phyloP scores from a whole-genome alignment of 768 basidiomycete genomes.

The Pleurotus cornucopiae region DNA sequence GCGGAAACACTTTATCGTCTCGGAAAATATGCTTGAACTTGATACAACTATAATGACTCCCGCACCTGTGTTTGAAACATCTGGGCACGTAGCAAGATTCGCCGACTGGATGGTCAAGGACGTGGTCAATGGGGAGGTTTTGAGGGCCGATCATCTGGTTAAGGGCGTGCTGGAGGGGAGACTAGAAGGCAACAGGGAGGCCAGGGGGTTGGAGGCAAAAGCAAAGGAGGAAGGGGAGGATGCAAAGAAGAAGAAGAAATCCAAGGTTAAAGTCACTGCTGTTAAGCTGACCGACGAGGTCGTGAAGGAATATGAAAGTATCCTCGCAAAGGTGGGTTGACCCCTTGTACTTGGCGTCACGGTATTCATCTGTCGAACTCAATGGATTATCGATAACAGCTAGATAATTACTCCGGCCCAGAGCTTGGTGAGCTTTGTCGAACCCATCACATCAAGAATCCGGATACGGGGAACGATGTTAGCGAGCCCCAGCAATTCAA shows the following conservation, averaged over 20 bases:
- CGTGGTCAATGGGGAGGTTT: conserved; percentile 88
- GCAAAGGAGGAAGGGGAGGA: conserved; percentile 46
- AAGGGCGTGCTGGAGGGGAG: conserved; percentile 89
- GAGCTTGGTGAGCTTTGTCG: conserved; percentile 85
- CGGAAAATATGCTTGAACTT: conserved; percentile 97
- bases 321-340: conserved; percentile 79
- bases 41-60: conserved; percentile 99
- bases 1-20: conserved; percentile 97
- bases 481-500: conserved; percentile 95
- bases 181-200: conserved; percentile 87
- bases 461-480: conserved; percentile 90
- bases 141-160: conserved; percentile 95
- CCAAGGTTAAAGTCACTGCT: conserved; percentile 68
- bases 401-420: conserved; percentile 91
- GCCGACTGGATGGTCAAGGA: conserved; percentile 99
- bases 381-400: conserved; percentile 33
- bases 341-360: not conserved
- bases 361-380: not conserved
- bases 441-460: conserved; percentile 78
- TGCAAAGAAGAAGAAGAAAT: conserved; percentile 68
- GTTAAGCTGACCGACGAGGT: conserved; percentile 71
- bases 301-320: conserved; percentile 72
- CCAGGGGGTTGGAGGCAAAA: conserved; percentile 69
- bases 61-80: conserved; percentile 90
- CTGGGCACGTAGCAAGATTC: conserved; percentile 96